Conservation (phyloP, 2,329 filamentous ascomycete genomes). For the Annulohypoxylon truncatum region DNA sequence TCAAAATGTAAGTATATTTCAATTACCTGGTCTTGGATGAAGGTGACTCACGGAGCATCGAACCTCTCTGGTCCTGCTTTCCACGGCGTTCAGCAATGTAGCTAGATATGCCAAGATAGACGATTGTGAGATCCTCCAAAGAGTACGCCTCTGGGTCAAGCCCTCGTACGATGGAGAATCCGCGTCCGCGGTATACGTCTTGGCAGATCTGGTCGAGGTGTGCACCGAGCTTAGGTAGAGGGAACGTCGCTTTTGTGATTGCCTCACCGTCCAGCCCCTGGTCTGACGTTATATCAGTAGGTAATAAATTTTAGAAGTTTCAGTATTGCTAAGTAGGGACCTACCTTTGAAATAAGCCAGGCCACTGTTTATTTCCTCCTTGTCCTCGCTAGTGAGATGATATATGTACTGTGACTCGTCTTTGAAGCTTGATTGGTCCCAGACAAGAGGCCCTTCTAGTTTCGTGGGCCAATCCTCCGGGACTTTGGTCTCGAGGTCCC, state of each 20-base stretch:
- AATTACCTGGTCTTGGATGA: background rate
- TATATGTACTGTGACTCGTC: slow-evolving; percentile 2
- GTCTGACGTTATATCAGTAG: background rate
- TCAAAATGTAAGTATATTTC: background rate
- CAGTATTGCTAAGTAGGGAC: background rate
- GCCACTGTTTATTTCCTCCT: background rate
- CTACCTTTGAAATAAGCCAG: background rate
- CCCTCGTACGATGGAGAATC: slow-evolving; percentile 3
- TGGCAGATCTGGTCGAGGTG: slow-evolving; percentile 2
- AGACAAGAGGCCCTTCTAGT: background rate
- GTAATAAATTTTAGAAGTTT: no score
- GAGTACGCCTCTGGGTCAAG: slow-evolving; percentile 1
- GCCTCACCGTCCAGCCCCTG: background rate
- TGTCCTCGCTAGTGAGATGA: background rate
- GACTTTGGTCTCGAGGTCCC: slow-evolving; percentile 1
- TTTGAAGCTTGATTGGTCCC: slow-evolving; percentile 5
- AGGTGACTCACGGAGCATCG: background rate
- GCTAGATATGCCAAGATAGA: slow-evolving; percentile 4
- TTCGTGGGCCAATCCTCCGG: slow-evolving; percentile 3
- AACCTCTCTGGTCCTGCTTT: slow-evolving; percentile 4
- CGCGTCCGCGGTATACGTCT: slow-evolving; percentile 2
- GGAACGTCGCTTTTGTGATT: background rate
- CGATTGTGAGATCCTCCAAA: slow-evolving; percentile 2
- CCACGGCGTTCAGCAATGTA: slow-evolving; percentile 2
- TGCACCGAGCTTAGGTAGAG: background rate